Evolutionary conservation across 208 protist genomes (phyloP).

Genomic region (Acanthamoeba culbertsoni): DNA sequence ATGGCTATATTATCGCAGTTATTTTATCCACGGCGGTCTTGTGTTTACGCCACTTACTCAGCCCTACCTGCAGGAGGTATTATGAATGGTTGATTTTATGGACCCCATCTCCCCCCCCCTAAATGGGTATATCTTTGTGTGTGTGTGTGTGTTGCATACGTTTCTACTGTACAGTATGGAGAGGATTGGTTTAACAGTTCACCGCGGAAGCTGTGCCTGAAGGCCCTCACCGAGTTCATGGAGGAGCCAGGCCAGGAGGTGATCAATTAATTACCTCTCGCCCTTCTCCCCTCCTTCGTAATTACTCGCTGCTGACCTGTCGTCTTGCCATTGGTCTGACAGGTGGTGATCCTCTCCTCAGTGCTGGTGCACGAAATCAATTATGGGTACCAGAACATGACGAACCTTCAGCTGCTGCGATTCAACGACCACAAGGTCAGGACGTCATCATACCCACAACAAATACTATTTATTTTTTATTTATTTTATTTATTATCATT

Average conservation of each 20-base stretch:
- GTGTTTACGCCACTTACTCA: slow-evolving; percentile 71
- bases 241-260: neutral
- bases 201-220: slow-evolving; percentile 63
- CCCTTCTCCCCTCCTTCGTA: too few relatives aligned
- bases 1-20: slow-evolving; percentile 2
- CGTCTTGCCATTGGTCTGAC: neutral
- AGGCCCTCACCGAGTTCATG: slow-evolving; percentile 48
- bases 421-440: slow-evolving; percentile 63
- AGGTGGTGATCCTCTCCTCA: slow-evolving; percentile 69
- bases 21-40: slow-evolving; percentile 71
- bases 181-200: slow-evolving; percentile 66
- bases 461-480: neutral
- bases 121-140: neutral
- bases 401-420: slow-evolving; percentile 47
- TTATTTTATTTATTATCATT: neutral
- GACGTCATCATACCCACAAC: neutral
- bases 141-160: neutral
- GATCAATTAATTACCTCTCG: neutral
- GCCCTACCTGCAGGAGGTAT: slow-evolving; percentile 69
- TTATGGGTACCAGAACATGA: slow-evolving; percentile 68
- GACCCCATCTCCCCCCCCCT: neutral
- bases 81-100: too few relatives aligned
- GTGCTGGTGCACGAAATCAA: slow-evolving; percentile 74
- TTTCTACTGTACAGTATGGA: neutral
- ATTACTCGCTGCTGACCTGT: too few relatives aligned